Conservation (phyloP, 2,329 filamentous ascomycete genomes). For the Aspergillus sp. region DNA sequence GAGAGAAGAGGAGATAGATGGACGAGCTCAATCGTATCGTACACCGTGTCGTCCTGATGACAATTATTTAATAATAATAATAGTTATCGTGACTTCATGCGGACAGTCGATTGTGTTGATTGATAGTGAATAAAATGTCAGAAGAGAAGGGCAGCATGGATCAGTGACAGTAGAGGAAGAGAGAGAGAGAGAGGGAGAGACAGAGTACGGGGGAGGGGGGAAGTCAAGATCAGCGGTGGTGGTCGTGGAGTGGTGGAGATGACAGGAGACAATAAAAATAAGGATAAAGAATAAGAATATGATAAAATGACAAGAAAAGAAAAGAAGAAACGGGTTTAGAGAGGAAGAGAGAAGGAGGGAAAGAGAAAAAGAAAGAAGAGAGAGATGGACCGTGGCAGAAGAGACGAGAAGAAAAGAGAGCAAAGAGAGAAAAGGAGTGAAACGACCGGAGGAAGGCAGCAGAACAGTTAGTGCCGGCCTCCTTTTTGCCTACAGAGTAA, state of each 20-base stretch:
- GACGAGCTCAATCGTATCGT: too few relatives aligned
- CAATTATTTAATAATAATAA: too few relatives aligned
- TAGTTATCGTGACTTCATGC: too few relatives aligned
- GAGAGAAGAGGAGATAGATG: too few relatives aligned
- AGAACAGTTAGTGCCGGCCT: neutral
- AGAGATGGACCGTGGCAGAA: neutral
- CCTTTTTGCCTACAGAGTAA: neutral
- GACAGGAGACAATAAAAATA: neutral
- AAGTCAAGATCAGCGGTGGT: neutral
- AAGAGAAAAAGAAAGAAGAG: too few relatives aligned
- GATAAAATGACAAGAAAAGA: conserved; percentile 1
- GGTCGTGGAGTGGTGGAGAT: neutral
- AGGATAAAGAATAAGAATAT: neutral
- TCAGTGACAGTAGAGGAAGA: neutral
- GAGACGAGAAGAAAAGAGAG: neutral
- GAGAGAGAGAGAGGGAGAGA: too few relatives aligned
- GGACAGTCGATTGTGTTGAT: neutral
- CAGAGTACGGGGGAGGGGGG: neutral
- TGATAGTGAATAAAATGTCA: neutral
- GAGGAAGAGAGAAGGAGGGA: neutral
- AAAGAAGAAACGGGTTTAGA: conserved; percentile 1
- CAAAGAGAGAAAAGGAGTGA: conserved; percentile 1
- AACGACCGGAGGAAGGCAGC: neutral
- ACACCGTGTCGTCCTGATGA: too few relatives aligned
- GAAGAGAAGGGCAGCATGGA: neutral